Evolutionary conservation across 164 flowering plant genomes (phyloP), one percentile per base, ranked within the genome.

Genomic region (Hamamelis virginiana): DNA sequence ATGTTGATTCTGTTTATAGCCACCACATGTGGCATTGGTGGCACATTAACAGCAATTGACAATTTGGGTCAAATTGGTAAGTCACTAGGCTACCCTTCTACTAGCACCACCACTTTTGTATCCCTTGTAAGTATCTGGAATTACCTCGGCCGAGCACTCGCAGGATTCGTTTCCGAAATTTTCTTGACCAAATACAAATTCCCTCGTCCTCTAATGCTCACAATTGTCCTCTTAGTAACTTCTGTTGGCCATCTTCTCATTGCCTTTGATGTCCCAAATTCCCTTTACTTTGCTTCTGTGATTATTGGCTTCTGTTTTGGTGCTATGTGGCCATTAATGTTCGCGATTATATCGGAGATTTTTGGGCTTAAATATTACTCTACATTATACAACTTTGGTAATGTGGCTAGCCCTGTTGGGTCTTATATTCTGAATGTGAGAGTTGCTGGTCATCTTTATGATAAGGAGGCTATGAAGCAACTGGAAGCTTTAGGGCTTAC

Each of bases 41-140:
- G 87, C 3, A 78, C 81, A 0, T 59, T 86, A 26, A 82, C 87
- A 0, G 85, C 82, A 0, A 77, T 86, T 10, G 87, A 83, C 74
- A 85, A 85, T 41, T 27, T 82, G 58, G 87, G 85, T 1, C 87
- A 84, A 64, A 81, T 84, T 13, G 83, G 83, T 4, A 27, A 16
- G 1, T 74, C 82, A 3, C 25, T 69, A 26, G 82, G 82, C 50
- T 79, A 79, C 64, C 75, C 75, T 1, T 13, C 33, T 1, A 59
- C 28, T 3, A 76, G 73, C 74, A 74, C 52, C 11, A 64, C 69
- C 48, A 77, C 80, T n/a, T 77, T 77, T 23, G 72, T 77, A 25
- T 73, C 80, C 5, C 71, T 79, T 1, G 75, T 79, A 8, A 79
- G 82, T 71, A 79, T 79, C 22, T 79, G 82, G 82, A 79, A 79